Conservation (phyloP, 1,139 yeast genomes). For the Candida gigantensis region DNA sequence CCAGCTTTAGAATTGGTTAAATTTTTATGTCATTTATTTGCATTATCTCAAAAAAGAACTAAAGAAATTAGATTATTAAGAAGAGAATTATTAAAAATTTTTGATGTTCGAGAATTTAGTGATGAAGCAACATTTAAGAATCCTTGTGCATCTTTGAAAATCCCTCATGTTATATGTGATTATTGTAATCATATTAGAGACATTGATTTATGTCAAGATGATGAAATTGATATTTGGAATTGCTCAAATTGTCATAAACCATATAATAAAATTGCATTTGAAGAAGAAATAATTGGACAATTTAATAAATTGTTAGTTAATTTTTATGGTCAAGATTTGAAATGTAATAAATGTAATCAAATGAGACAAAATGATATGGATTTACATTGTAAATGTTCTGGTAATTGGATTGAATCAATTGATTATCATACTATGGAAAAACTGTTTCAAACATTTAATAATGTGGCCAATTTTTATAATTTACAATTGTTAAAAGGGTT, state of each 20-base stretch:
- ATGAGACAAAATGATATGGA: conserved; percentile 72
- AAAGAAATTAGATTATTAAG: conserved; percentile 77
- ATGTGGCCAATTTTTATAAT: conserved; percentile 62
- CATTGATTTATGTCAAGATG: conserved; percentile 79
- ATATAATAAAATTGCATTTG: conserved; percentile 69
- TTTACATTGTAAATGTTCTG: conserved; percentile 83
- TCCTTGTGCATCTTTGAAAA: conserved; percentile 69
- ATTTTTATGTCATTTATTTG: conserved; percentile 69
- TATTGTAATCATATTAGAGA: conserved; percentile 76
- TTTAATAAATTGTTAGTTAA: conserved; percentile 55
- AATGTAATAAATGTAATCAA: conserved; percentile 74
- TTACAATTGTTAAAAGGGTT: conserved; percentile 58
- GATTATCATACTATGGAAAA: conserved; percentile 45
- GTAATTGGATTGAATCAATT: conserved; percentile 71
- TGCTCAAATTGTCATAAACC: conserved; percentile 70
- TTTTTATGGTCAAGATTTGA: conserved; percentile 77
- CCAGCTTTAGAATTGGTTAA: conserved; percentile 84
- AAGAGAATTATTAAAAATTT: conserved; percentile 66
- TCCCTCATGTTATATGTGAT: conserved; percentile 75
- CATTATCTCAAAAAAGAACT: conserved; percentile 61
- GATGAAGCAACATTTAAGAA: conserved; percentile 71
- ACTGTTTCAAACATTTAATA: conserved; percentile 50
- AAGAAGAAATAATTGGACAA: conserved; percentile 74
- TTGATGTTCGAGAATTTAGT: conserved; percentile 85
- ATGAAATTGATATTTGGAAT: conserved; percentile 51